Base-by-base conservation (phyloP, 108 stramenopile genomes). In the Pseudonitzschia multistriata region DNA sequence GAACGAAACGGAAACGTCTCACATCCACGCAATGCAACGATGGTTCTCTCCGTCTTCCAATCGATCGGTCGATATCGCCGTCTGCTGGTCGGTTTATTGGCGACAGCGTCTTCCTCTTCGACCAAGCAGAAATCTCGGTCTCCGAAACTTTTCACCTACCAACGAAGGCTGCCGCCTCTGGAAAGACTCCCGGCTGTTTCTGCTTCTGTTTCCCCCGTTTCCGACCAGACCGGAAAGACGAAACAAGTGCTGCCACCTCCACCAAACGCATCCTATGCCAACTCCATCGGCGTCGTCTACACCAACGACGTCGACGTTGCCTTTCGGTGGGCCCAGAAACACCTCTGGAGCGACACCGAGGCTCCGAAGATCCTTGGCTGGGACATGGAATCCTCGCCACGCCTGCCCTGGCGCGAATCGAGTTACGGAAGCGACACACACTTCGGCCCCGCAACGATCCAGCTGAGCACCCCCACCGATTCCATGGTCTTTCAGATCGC, bases 311-410 rank as follows among this genome's bases (percentile, higher is more conserved):
- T 0, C 13, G 31, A n/a, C n/a, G 34, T 59, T 30, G 57, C 34
- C 3, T n/a, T 33, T 30, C n/a, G n/a, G 8, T 59, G 57, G 35
- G 29, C 35, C 14, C 14, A 59, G 13, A 13, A 0, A 7, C 33
- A 59, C 5, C 6, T 35, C 8, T 13, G 53, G 31, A 59, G 31
- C 22, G 31, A 59, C 31, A 5, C 0, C 29, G 31, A 59, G 3
- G 33, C 35, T 2, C 29, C 34, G 11, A 59, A 35, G n/a, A 13
- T 21, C 5, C 19, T 59, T 3, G 67, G 67, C 19, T 49, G 15
- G 39, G 67, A 67, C 36, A n/a, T 67, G 21, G 67, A 67, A 67
- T 50, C 67, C 13, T 22, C 67, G 24, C 67, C 67, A 28, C 17
- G 49, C 24, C 34, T 67, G 0, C 67, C 67, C n/a, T 67, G 67